These are phyloP conservation scores for Termitomyces sp. DNA, from an alignment of 768 basidiomycete genomes.

Conservation along the genomic window DNA sequence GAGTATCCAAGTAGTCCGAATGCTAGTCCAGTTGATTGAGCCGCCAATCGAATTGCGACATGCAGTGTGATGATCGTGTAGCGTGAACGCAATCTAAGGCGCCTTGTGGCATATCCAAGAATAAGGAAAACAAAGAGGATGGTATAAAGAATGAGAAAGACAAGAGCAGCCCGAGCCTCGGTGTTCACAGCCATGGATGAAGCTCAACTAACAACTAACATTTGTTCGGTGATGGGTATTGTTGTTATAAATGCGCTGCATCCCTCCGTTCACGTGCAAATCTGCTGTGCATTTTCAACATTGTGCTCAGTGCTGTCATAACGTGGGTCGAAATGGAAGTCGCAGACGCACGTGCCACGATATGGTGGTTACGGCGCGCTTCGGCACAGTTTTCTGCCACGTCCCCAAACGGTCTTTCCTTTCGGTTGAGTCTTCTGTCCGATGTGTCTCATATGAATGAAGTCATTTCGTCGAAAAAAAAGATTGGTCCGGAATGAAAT, in stretches of 20 bases:
- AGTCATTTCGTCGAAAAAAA: background rate
- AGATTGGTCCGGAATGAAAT: background rate
- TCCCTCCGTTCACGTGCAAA: background rate
- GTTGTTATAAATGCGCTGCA: background rate
- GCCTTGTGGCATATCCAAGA: conserved; percentile 21
- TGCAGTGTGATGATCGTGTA: conserved; percentile 28
- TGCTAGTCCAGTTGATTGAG: conserved; percentile 29
- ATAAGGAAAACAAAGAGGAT: conserved; percentile 25
- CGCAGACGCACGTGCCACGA: background rate
- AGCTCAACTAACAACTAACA: background rate
- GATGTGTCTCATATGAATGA: background rate
- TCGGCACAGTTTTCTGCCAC: background rate
- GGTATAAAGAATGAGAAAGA: conserved; percentile 28
- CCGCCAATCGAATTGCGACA: conserved; percentile 27
- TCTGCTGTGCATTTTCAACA: background rate
- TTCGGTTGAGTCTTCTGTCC: background rate
- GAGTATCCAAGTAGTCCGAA: conserved; percentile 27
- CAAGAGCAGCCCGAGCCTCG: conserved; percentile 26
- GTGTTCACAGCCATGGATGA: conserved; percentile 15
- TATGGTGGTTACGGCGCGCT: background rate
- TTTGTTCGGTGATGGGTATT: background rate
- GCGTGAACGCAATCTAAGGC: conserved; percentile 25
- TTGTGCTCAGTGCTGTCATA: background rate
- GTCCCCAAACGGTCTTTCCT: background rate
- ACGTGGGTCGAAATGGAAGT: background rate